These are phyloP conservation scores for Pythium scleroteichum DNA, from an alignment of 352 stramenopile species.

Conservation along the genomic window DNA sequence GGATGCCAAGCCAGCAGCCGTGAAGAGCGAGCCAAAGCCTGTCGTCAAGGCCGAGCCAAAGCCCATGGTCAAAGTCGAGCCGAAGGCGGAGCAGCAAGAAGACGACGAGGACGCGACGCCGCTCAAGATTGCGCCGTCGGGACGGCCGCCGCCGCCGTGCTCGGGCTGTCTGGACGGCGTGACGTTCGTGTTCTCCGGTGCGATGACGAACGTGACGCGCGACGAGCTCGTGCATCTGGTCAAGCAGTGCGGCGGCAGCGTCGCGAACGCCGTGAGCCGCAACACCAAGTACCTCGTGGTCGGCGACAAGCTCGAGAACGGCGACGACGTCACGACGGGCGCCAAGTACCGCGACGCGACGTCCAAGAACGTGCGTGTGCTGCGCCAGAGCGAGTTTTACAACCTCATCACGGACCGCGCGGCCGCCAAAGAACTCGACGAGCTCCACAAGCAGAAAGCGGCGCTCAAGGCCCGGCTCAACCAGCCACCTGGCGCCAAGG, in stretches of 20 bases:
- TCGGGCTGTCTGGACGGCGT: slow-evolving; percentile 73
- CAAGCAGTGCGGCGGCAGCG: slow-evolving; percentile 71
- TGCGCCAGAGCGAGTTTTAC: slow-evolving; percentile 88
- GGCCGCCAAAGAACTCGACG: slow-evolving; percentile 61
- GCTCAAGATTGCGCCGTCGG: slow-evolving; percentile 30
- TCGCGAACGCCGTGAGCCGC: slow-evolving; percentile 61
- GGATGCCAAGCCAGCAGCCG: not conserved
- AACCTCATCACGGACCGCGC: slow-evolving; percentile 79
- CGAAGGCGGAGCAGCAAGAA: slow-evolving; percentile 8
- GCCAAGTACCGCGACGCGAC: slow-evolving; percentile 91
- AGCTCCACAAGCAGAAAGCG: slow-evolving; percentile 61
- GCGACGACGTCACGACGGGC: slow-evolving; percentile 50
- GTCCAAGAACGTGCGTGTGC: slow-evolving; percentile 78
- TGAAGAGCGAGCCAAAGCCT: not conserved
- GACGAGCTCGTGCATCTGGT: slow-evolving; percentile 76
- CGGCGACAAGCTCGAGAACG: slow-evolving; percentile 64
- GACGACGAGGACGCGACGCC: slow-evolving; percentile 19
- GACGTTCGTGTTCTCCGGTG: slow-evolving; percentile 78
- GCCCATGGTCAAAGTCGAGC: not conserved
- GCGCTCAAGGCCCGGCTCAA: slow-evolving; percentile 53
- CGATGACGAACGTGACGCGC: slow-evolving; percentile 54
- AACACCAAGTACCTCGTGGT: slow-evolving; percentile 81
- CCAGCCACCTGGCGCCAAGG: slow-evolving; percentile 41
- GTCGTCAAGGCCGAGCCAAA: slow-evolving; percentile 10
- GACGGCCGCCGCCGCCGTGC: slow-evolving; percentile 55